phyloP scores from a whole-genome alignment of 345 rosid species.

The Populus ilicifolia region DNA sequence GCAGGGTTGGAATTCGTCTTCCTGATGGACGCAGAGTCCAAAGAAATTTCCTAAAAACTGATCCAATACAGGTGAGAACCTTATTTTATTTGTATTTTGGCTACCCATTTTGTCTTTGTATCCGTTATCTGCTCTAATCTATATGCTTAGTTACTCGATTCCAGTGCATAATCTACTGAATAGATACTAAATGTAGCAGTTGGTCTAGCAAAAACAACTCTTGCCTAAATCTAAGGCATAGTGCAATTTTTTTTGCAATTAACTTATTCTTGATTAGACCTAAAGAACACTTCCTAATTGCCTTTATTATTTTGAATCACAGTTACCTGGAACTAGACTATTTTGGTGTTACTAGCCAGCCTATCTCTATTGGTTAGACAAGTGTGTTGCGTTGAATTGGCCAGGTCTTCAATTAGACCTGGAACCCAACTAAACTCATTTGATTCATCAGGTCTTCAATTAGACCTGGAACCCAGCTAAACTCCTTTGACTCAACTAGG shows the following conservation, averaged over 20 bases:
- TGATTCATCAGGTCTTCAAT: not conserved
- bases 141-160: not conserved
- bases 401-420: not conserved
- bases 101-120: not conserved
- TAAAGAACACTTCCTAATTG: not conserved
- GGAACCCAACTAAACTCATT: not conserved
- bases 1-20: constrained; percentile 92
- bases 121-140: not conserved
- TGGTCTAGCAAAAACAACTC: not conserved
- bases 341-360: not conserved
- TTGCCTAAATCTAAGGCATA: not conserved
- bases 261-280: not conserved
- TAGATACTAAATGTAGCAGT: not conserved
- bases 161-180: not conserved
- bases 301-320: not conserved
- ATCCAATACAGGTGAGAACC: constrained; percentile 64
- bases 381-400: not conserved
- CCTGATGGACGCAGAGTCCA: constrained; percentile 90
- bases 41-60: constrained; percentile 72
- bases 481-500: too few relatives aligned
- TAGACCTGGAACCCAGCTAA: too few relatives aligned
- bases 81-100: not conserved
- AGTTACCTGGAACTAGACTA: not conserved
- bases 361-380: not conserved
- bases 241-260: not conserved